Conservation (phyloP, 2,329 filamentous ascomycete species). For the Trichoderma koningii region DNA sequence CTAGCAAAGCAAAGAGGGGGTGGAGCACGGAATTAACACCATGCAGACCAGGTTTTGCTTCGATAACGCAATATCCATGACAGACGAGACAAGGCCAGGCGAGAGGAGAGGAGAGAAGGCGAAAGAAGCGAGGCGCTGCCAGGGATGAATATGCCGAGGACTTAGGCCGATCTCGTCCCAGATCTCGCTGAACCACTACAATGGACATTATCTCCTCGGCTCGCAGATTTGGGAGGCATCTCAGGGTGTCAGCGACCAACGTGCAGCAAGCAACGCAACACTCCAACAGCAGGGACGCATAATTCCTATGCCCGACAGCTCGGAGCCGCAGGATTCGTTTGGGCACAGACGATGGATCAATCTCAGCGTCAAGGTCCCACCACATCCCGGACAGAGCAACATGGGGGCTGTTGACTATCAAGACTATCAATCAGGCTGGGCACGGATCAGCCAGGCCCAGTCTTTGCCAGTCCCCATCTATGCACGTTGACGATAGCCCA, state of each 20-base stretch:
- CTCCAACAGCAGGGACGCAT: too few species aligned
- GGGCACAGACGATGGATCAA: slow-evolving; percentile 1
- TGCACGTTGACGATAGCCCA: background rate
- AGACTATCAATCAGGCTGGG: background rate
- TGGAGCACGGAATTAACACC: too few species aligned
- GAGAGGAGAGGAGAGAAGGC: background rate
- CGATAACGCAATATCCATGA: too few species aligned
- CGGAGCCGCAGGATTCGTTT: background rate
- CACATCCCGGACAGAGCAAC: slow-evolving; percentile 5
- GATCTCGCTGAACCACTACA: too few species aligned
- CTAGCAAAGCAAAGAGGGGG: too few species aligned
- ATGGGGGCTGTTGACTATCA: background rate
- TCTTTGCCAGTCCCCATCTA: background rate
- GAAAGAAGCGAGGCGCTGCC: too few species aligned
- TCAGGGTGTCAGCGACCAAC: too few species aligned
- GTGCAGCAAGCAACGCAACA: too few species aligned
- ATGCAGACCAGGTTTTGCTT: too few species aligned
- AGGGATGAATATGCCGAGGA: too few species aligned
- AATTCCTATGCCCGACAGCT: slow-evolving; percentile 15
- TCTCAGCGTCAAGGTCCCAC: background rate
- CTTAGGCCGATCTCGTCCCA: background rate
- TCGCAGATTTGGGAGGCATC: too few species aligned
- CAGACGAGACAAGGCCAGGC: background rate
- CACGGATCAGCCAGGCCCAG: background rate
- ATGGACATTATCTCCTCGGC: too few species aligned